These are phyloP conservation scores for Thielaviopsis populi DNA, from an alignment of 2,329 filamentous ascomycete species.

Conservation along the genomic window DNA sequence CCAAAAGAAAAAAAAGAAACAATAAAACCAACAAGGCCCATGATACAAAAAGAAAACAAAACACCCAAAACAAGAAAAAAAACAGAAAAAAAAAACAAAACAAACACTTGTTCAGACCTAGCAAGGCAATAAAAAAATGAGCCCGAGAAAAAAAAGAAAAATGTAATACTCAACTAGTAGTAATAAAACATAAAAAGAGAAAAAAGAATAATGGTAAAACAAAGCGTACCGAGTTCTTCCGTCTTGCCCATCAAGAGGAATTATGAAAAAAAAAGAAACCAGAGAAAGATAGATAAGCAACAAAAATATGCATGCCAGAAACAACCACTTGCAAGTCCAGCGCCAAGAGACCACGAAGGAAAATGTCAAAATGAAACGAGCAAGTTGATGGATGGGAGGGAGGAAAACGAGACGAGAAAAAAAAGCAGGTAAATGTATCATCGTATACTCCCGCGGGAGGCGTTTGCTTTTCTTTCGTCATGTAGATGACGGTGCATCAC, in stretches of 20 bases:
- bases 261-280: neutral
- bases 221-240: slow-evolving; percentile 7
- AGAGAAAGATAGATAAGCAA: neutral
- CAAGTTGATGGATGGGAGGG: neutral
- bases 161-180: slow-evolving; percentile 9
- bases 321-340: neutral
- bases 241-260: slow-evolving; percentile 6
- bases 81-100: slow-evolving; percentile 6
- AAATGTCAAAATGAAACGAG: neutral
- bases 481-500: neutral
- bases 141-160: slow-evolving; percentile 9
- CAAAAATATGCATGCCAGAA: neutral
- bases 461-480: neutral
- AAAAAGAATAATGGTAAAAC: slow-evolving; percentile 1
- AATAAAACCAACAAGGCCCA: slow-evolving; percentile 5
- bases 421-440: neutral
- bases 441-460: neutral
- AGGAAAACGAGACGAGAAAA: neutral
- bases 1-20: slow-evolving; percentile 1
- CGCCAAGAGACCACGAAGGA: neutral
- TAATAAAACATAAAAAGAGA: slow-evolving; percentile 9
- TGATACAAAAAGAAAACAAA: neutral
- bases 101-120: slow-evolving; percentile 4
- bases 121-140: slow-evolving; percentile 3
- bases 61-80: neutral